These are phyloP conservation scores for Colletotrichum sp. DNA, from an alignment of 2,329 filamentous ascomycete species.

Conservation along the genomic window DNA sequence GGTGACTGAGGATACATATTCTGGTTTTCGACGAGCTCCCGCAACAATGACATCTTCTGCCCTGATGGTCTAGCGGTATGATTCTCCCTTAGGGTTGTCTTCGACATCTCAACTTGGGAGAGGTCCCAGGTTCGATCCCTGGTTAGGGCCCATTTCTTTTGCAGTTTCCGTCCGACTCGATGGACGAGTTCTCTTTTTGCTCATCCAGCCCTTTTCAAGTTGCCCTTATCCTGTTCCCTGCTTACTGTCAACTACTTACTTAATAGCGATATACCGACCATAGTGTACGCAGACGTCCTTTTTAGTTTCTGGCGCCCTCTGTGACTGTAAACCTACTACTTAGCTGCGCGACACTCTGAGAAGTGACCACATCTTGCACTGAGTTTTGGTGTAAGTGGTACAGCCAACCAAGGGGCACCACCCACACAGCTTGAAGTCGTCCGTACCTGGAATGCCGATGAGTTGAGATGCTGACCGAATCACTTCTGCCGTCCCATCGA, in stretches of 20 bases:
- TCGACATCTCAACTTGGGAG: not conserved
- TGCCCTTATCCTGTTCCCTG: no score
- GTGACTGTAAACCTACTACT: no score
- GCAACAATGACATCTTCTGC: no score
- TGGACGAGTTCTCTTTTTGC: no score
- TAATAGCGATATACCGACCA: no score
- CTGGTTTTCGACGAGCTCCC: no score
- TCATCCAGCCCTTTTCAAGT: no score
- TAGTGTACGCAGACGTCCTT: no score
- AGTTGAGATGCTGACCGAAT: not conserved
- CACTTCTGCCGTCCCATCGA: not conserved
- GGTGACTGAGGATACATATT: fast-evolving
- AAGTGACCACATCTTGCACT: not conserved
- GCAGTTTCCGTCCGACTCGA: no score
- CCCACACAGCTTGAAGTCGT: not conserved
- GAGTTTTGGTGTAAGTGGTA: not conserved
- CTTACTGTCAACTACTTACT: no score
- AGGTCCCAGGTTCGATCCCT: conserved; percentile 21
- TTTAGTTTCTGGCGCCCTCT: no score
- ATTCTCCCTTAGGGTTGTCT: conserved; percentile 17
- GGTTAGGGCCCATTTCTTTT: conserved; percentile 8
- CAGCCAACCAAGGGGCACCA: not conserved
- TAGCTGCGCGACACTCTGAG: not conserved
- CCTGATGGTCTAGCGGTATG: conserved; percentile 22
- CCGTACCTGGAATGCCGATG: not conserved